These are phyloP conservation scores for Tillandsia leiboldiana DNA, from an alignment of 176 grass and related monocot species.

Conservation along the genomic window DNA sequence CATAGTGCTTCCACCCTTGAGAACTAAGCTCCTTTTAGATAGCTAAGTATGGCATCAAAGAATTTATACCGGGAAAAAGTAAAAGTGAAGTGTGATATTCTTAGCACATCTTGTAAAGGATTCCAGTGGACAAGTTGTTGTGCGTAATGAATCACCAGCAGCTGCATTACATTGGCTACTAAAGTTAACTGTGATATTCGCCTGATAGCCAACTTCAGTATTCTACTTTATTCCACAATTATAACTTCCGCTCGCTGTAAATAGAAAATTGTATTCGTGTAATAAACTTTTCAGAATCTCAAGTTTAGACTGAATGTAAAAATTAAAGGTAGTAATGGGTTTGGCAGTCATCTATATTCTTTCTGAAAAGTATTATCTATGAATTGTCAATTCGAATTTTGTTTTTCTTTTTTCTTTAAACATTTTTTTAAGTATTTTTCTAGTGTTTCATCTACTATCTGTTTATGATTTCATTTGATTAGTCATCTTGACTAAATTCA, in stretches of 20 bases:
- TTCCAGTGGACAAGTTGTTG: neutral
- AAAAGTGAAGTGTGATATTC: neutral
- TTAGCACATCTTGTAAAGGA: neutral
- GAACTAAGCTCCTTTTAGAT: neutral
- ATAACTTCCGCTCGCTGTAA: neutral
- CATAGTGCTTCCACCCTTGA: slow-evolving; percentile 24
- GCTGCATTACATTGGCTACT: neutral
- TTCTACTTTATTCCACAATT: neutral
- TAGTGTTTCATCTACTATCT: too few species aligned
- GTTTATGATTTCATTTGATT: too few species aligned
- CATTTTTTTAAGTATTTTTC: too few species aligned
- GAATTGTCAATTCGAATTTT: too few species aligned
- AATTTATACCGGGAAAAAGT: slow-evolving; percentile 2
- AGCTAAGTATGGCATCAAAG: neutral
- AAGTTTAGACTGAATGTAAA: too few species aligned
- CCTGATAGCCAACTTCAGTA: neutral
- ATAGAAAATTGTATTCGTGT: neutral
- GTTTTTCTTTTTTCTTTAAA: too few species aligned
- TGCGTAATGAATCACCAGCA: neutral
- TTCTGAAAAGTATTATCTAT: too few species aligned
- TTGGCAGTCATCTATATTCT: too few species aligned
- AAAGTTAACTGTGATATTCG: slow-evolving; percentile 2
- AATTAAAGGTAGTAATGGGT: too few species aligned
- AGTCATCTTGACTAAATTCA: too few species aligned
- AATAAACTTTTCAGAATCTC: neutral